Evolutionary conservation across 2,329 filamentous ascomycete species (phyloP), one percentile per base, ranked within the genome.

Genomic region (Pseudodiploospora longispora): DNA sequence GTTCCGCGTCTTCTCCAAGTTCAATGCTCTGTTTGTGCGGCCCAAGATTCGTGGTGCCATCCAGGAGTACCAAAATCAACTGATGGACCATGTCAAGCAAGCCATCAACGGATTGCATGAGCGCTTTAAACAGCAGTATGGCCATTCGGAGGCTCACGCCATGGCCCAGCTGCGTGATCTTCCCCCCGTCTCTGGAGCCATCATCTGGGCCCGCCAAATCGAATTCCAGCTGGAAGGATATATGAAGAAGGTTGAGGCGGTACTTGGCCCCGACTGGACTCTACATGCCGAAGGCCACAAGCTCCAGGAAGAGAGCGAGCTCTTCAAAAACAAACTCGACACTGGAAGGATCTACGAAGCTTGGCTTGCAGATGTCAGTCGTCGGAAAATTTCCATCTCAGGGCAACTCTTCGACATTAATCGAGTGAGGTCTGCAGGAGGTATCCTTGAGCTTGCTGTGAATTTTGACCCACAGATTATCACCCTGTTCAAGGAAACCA

Each of bases 1-100:
- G 93, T 99, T 99, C 65, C 86, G 94, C 43, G 93, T 99, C 49
- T 98, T 98, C 64, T 97, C 93, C 42, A 97, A 97, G 62, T 99
- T 99, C 77, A 99, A 99, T 61, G 93, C 93, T 2, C 82, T 99
- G 30, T 95, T 99, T 55, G 91, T 99, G 45, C 82, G 93, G 47
- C 93, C 93, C n/a, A 98, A 98, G 74, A 97, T 99, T 67, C 84
- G 93, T 52, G 90, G 94, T 53, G 94, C 93, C 44, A 98, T 98
- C 58, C 87, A 89, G 36, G 91, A 98, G 67, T 98, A 98, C 62
- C 93, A 99, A 65, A 93, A 91, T 4, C 90, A 96, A 65, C 81
- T 99, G 31, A 95, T 99, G 62, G 90, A 96, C 57, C 95, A 95
- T 55, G 93, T 99, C 57, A 97, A 97, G 64, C 83, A 89, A 59